These are phyloP conservation scores for Vigna reflexopilosa DNA, from an alignment of 306 rosid species.

Conservation along the genomic window DNA sequence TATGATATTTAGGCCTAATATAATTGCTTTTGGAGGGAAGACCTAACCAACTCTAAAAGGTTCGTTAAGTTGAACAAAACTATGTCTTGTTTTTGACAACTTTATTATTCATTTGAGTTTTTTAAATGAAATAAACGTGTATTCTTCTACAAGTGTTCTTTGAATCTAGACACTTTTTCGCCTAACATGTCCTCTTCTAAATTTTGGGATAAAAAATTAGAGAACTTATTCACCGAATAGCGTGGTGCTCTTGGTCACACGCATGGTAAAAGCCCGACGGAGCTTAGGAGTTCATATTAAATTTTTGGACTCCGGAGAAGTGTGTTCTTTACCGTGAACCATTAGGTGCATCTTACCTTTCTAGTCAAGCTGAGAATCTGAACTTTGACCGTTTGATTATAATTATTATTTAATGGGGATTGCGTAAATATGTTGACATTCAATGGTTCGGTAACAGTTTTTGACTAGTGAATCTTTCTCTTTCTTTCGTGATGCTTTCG, in stretches of 20 bases:
- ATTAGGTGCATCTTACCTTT: not conserved
- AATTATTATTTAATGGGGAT: slow-evolving; percentile 14
- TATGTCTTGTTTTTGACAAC: not conserved
- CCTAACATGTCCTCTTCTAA: not conserved
- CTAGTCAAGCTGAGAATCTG: slow-evolving; percentile 17
- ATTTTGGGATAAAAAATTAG: not conserved
- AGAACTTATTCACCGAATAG: not conserved
- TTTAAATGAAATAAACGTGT: not conserved
- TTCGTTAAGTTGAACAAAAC: not conserved
- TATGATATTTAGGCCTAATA: not conserved
- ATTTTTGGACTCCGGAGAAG: not conserved
- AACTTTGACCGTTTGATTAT: not conserved
- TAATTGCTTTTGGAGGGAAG: not conserved
- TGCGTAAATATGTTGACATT: slow-evolving; percentile 36
- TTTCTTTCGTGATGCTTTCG: slow-evolving; percentile 18
- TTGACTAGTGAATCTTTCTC: slow-evolving; percentile 35
- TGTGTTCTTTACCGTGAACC: not conserved
- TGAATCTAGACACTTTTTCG: not conserved
- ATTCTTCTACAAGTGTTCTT: not conserved
- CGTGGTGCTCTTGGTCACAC: no score
- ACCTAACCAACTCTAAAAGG: not conserved
- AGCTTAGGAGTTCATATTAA: not conserved
- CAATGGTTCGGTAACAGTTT: slow-evolving; percentile 12
- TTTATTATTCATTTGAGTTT: no score
- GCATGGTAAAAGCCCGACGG: not conserved